phyloP scores from a whole-genome alignment of 148 eudicot species.

The Camellia granthamiana region DNA sequence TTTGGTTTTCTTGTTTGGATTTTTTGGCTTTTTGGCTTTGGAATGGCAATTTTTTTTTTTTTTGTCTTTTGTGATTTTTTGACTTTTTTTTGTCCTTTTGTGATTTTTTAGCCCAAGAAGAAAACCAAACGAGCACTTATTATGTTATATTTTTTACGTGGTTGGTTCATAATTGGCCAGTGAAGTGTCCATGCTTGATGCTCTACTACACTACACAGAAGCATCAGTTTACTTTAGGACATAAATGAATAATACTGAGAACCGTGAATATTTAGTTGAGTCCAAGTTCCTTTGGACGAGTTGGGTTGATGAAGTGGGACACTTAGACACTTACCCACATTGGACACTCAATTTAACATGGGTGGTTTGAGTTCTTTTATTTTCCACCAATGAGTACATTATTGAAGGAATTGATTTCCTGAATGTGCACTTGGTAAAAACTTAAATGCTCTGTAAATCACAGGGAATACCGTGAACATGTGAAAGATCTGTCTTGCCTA shows the following conservation, averaged over 20 bases:
- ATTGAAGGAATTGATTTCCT: not conserved
- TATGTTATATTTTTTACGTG: not conserved
- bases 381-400: not conserved
- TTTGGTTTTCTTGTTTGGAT: no score
- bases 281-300: not conserved
- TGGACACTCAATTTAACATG: not conserved
- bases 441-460: not conserved
- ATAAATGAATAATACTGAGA: not conserved
- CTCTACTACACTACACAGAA: not conserved
- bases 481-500: slow-evolving; percentile 72
- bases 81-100: no score
- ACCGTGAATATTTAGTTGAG: not conserved
- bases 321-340: not conserved
- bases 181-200: not conserved
- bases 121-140: no score
- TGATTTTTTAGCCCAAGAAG: no score
- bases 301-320: not conserved
- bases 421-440: not conserved
- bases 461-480: slow-evolving; percentile 92
- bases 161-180: not conserved
- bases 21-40: no score
- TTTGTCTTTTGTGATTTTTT: no score
- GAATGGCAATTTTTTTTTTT: no score
- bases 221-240: not conserved
- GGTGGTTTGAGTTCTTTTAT: not conserved